Percentiles rank a stretch among this genome's conserved stretches.
These are phyloP conservation scores for Daldinia sp. DNA, from an alignment of 2,329 filamentous ascomycete genomes.

Conservation along the genomic window DNA sequence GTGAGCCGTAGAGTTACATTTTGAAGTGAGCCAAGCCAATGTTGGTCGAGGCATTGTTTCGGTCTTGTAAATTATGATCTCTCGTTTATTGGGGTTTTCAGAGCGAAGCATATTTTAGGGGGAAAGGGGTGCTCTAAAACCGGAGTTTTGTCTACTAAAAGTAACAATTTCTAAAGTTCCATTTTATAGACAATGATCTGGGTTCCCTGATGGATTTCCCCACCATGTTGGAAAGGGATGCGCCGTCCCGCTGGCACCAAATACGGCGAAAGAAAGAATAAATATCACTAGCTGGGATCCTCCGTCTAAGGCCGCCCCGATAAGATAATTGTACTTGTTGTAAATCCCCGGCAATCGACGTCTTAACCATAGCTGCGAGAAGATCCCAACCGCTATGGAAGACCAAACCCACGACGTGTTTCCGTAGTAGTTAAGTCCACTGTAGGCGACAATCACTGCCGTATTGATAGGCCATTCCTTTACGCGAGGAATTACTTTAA, in stretches of 20 bases:
- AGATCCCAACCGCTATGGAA: constrained; percentile 29
- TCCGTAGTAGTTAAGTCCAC: constrained; percentile 31
- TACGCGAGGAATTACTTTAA: constrained; percentile 15
- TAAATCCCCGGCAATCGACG: constrained; percentile 59
- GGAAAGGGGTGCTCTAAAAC: no score
- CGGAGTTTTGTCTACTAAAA: no score
- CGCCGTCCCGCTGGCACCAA: constrained; percentile 61
- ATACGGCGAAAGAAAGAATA: constrained; percentile 67
- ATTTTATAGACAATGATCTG: constrained; percentile 30
- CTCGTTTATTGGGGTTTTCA: no score
- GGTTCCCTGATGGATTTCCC: constrained; percentile 57
- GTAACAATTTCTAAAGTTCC: no score
- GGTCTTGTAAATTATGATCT: no score
- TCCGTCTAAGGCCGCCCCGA: constrained; percentile 66
- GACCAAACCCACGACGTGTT: constrained; percentile 66
- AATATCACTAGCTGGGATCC: constrained; percentile 62
- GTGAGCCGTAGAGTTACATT: no score
- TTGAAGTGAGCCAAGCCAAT: no score
- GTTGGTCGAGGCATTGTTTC: no score
- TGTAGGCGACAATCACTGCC: constrained; percentile 16
- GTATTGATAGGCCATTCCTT: constrained; percentile 32
- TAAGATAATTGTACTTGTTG: constrained; percentile 65
- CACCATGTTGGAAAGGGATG: constrained; percentile 65
- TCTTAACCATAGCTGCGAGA: constrained; percentile 31
- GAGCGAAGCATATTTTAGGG: no score